Base-by-base conservation (phyloP, 768 basidiomycete species). In the Tulasnella sp. region DNA sequence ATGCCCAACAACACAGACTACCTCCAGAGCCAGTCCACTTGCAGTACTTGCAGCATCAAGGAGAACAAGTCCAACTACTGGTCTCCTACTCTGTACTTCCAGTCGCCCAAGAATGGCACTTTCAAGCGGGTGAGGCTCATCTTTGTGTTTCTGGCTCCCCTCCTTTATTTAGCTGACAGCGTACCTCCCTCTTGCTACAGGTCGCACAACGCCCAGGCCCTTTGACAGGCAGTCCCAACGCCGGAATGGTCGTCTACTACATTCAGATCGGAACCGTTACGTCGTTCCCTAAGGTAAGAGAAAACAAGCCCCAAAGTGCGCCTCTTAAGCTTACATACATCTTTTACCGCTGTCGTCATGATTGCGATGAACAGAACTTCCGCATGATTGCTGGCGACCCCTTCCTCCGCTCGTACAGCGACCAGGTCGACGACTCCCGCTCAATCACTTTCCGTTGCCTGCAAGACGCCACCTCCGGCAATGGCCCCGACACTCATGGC, bases 21-120 rank as follows among this genome's bases (percentile, higher is more conserved):
- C 22, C 54, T 58, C n/a, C 54, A 58, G 29, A 58, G 54, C 12
- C 54, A 58, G 29, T 67, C 77, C 15, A 40, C 76, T 25, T 76
- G 77, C 70, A 76, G 75, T 52, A 54, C 45, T 25, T 78, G 75
- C 42, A 40, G 29, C 22, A 40, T 78, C 39, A 76, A 54, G 36
- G 75, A 78, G 69, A 76, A 78, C 64, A 71, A 72, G 45, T 77
- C 68, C 71, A 76, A 76, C 70, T 78, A 76, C 38, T 78, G 75
- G 77, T 52, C 75, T 15, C 77, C 77, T 9, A 78, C 75, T 2
- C 70, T 78, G 19, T 78, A 78, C 75, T 78, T 78, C 75, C 74
- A 78, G 72, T 78, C 54, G 22, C 54, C 54, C 12, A 58, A 58
- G 25, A 58, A 58, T 12, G 54, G 54, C 8, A 78, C 77, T 19